Base-by-base conservation (phyloP, 805 yeast genomes). In the Candida ponderosae region DNA sequence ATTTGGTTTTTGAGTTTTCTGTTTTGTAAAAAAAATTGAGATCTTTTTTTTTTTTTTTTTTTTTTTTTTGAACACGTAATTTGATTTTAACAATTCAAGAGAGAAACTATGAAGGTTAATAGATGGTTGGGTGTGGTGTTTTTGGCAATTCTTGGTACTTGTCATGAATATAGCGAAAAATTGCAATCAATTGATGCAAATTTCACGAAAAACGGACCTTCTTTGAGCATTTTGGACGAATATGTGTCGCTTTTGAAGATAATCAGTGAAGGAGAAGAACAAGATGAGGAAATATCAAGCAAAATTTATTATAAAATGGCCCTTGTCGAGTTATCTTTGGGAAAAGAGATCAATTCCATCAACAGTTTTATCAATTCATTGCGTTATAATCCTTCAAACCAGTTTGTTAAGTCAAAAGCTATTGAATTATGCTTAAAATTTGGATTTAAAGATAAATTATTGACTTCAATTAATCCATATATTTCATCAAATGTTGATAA, bases 291-390 rank as follows among this genome's bases (percentile, higher is more conserved):
- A 8, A 42, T 48, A 5, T 41, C 71, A 15, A 57, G 76, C 0
- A 72, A 70, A 43, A 55, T 79, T 1, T 66, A 70, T 42, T 78
- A 72, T 51, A 79, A 76, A 50, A 68, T 71, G 38, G 88, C 86
- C 0, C 52, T 80, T 32, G 71, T 81, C 3, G 80, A 79, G 37
- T 56, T 78, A 37, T 68, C 77, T 13, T 50, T 78, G 43, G 75
- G 75, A 26, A 73, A 72, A 40, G 81, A 75, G 23, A 44, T 54
- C 24, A 62, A 63, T 29, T 81, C 89, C 0, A 60, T 76, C 7
- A 54, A 54, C 3, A 79, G 75, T 44, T 74, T 81, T 39, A 63
- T 68, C 40, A 51, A 46, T 13, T 72, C 81, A 18, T 51, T 74
- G 33, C 48, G 52, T n/a, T 50, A 64, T 10, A 70, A 62, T 43